Conservation (phyloP, 352 stramenopile species). For the Blastocystis sp. region DNA sequence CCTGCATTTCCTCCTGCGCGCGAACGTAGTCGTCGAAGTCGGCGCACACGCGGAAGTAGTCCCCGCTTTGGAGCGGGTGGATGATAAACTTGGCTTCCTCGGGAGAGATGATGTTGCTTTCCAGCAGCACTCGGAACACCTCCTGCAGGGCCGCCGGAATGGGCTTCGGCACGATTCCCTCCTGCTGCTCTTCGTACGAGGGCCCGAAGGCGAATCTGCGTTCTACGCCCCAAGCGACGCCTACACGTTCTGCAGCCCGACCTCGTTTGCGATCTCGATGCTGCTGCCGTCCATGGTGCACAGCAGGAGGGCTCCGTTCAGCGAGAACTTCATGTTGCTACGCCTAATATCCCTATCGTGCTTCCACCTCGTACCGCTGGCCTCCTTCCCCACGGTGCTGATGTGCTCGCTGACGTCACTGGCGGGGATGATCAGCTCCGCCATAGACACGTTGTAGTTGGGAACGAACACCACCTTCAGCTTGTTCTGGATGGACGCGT, state of each 20-base stretch:
- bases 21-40: slow-evolving; percentile 49
- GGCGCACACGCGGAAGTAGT: slow-evolving; percentile 69
- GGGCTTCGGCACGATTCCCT: neutral
- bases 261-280: slow-evolving; percentile 71
- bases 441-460: slow-evolving; percentile 72
- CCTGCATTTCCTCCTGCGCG: slow-evolving; percentile 59
- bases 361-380: slow-evolving; percentile 70
- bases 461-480: slow-evolving; percentile 72
- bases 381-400: slow-evolving; percentile 71
- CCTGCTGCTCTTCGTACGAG: slow-evolving; percentile 68
- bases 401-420: slow-evolving; percentile 71
- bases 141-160: slow-evolving; percentile 3
- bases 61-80: slow-evolving; percentile 27
- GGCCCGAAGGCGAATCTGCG: slow-evolving; percentile 29
- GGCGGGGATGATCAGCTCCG: slow-evolving; percentile 72
- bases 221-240: slow-evolving; percentile 6
- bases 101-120: neutral
- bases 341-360: no score
- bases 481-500: slow-evolving; percentile 58
- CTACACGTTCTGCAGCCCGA: slow-evolving; percentile 71
- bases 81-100: slow-evolving; percentile 8
- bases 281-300: slow-evolving; percentile 72
- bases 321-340: slow-evolving; percentile 73
- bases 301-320: slow-evolving; percentile 71
- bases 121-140: slow-evolving; percentile 48